Conservation (phyloP, 23 red algal species). For the Gracilaria caudata region DNA sequence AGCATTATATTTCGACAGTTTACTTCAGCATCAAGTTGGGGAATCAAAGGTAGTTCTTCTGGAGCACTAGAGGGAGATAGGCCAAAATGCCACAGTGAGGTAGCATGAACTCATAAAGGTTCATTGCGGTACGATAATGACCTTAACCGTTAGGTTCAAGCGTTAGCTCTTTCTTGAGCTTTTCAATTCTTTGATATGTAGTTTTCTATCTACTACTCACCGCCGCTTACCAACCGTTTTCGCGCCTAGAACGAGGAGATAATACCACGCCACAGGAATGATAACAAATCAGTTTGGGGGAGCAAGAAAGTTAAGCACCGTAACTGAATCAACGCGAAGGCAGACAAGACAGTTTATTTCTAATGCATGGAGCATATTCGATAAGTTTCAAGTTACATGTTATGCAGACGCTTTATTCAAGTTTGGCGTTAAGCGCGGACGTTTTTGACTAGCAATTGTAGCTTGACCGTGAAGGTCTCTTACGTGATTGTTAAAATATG, state of each 20-base stretch:
- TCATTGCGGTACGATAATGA: background rate
- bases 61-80: background rate
- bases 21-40: background rate
- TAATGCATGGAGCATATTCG: no score
- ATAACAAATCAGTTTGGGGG: no score
- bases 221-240: no score
- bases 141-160: no score
- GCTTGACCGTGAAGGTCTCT: background rate
- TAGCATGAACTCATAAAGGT: background rate
- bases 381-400: slow-evolving; percentile 9
- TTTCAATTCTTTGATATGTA: background rate
- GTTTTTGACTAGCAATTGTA: background rate
- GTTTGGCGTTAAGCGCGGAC: background rate
- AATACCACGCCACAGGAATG: no score
- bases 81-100: background rate
- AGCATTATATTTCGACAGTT: background rate
- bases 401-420: slow-evolving; percentile 39
- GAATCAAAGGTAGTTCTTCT: background rate
- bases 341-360: no score
- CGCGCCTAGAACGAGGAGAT: no score
- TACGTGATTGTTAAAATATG: slow-evolving; percentile 11
- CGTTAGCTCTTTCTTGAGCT: no score
- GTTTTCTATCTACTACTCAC: background rate
- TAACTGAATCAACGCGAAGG: no score
- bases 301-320: no score